Base-by-base conservation (phyloP, 768 basidiomycete genomes). In the Mycena olivaceomarginata region DNA sequence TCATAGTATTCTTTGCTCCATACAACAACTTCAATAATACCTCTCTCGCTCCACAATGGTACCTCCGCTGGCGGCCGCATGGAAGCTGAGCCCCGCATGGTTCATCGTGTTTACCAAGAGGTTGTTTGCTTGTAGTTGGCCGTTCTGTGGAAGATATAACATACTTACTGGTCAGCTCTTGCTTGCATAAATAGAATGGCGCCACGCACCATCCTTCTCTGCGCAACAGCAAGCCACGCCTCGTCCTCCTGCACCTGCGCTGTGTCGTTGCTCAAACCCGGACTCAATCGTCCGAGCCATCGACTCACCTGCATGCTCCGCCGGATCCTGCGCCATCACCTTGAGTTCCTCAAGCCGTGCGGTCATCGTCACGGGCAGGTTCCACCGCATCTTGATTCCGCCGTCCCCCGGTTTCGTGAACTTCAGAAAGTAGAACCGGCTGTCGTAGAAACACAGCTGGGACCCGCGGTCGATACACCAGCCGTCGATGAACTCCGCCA, bases 401-500 rank as follows among this genome's bases (percentile, higher is more conserved):
- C 16, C 12, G 2, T 25, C 45, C 1, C 71, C 67, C 1, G 43
- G 66, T 51, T 60, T 45, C 25, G 1, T 62, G 51, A 77, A 77
- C n/a, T 73, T 67, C 1, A 77, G 67, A 37, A 73, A 77, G 46
- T 20, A 77, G 59, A 20, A 73, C 18, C n/a, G 53, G n/a, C 45
- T 62, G 45, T 77, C 76, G 67, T 68, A 77, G 16, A 59, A 77
- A 46, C 71, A 77, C 2, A 77, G 66, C 48, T 57, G 41, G 7
- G 76, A 77, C 8, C 76, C 76, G 59, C 56, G 57, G 22, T 73
- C 66, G 66, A 77, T 68, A 60, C 71, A 66, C 70, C 71, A 77
- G 6, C 66, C 66, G 16, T 48, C 51, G 9, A 22, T 64, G 48
- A 51, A 67, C 16, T 51, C 46, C 5, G 70, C 62, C n/a, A 56